Conservation (phyloP, 73 alveolate genomes). For the Symbiodinium pilosum region DNA sequence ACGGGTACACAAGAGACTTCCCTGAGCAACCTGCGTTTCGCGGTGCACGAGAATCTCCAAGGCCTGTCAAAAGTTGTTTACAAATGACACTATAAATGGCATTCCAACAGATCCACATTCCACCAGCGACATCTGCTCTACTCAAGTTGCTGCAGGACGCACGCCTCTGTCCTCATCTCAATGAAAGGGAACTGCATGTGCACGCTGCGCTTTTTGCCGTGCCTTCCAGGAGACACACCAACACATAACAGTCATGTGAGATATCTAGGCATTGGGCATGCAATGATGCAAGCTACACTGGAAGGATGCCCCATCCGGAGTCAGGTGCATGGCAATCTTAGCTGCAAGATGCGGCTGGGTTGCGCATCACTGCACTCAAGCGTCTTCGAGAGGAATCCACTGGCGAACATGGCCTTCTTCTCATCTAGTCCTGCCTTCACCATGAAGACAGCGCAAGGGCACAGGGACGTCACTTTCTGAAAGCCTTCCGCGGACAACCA, state of each 20-base stretch:
- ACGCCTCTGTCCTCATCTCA: not conserved
- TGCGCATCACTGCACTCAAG: not conserved
- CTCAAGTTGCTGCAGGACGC: no score
- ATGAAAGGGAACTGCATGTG: not conserved
- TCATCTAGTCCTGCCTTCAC: not conserved
- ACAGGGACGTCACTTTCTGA: not conserved
- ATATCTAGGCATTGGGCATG: not conserved
- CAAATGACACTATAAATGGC: not conserved
- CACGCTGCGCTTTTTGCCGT: not conserved
- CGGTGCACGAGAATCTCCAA: not conserved
- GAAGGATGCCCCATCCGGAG: no score
- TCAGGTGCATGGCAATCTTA: no score
- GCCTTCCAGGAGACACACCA: not conserved
- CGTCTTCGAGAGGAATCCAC: not conserved
- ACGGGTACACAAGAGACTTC: not conserved
- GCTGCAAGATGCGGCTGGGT: not conserved
- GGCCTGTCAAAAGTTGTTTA: not conserved
- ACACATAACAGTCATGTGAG: not conserved
- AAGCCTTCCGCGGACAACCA: not conserved
- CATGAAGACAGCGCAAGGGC: not conserved
- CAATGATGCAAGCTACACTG: not conserved
- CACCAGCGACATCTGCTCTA: not conserved
- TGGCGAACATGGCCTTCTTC: not conserved
- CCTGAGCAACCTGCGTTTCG: not conserved
- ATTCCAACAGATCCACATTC: not conserved